These are phyloP conservation scores for Radiomyces spectabilis DNA, from an alignment of 192 early-diverging fungal species.

Conservation along the genomic window DNA sequence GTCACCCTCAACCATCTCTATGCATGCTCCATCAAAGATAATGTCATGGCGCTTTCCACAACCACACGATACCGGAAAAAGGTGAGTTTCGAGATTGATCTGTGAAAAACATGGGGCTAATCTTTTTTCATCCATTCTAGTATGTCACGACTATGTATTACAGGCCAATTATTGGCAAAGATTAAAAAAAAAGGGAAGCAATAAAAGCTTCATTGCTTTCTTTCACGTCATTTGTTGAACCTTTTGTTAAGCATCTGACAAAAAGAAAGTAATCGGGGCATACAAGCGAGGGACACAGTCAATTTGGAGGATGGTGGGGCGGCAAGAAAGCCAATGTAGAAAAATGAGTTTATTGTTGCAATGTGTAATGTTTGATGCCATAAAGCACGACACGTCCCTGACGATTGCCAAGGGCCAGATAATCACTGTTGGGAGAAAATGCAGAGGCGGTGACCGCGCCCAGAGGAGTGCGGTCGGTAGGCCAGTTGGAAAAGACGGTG, in stretches of 20 bases:
- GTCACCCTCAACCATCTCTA: conserved; percentile 94
- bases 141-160: conserved; percentile 40
- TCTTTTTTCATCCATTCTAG: conserved; percentile 13
- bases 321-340: too few species aligned
- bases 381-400: conserved; percentile 87
- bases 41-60: conserved; percentile 88
- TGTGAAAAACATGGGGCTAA: too few species aligned
- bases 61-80: conserved; percentile 93
- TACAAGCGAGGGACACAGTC: too few species aligned
- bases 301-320: too few species aligned
- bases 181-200: too few species aligned
- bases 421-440: conserved; percentile 92
- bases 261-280: too few species aligned
- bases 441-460: conserved; percentile 69
- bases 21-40: conserved; percentile 90
- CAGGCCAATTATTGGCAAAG: too few species aligned
- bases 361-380: conserved; percentile 56
- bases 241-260: too few species aligned
- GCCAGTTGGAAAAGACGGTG: conserved; percentile 92
- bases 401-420: conserved; percentile 85
- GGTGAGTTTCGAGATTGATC: conserved; percentile 17
- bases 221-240: too few species aligned
- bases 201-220: too few species aligned
- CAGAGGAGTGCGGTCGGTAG: conserved; percentile 73
- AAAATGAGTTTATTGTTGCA: conserved; percentile 17